A percentile compares a stretch with the other conserved stretches of the same genome.
These are phyloP conservation scores for Arachis hypogaea DNA, from an alignment of 306 rosid genomes.

Conservation along the genomic window DNA sequence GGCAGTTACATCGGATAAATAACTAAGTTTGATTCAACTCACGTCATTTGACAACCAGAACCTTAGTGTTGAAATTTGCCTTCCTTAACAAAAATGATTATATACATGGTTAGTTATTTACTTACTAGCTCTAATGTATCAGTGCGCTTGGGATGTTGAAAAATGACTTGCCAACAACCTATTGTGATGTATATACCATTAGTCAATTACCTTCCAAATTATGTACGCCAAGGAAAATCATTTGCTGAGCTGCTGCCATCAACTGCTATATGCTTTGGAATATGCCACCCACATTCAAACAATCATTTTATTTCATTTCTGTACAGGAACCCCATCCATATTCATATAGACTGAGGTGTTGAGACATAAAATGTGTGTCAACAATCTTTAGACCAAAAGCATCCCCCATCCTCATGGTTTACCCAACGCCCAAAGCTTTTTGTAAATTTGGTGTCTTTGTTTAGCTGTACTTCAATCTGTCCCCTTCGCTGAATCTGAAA, in stretches of 20 bases:
- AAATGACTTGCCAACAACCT: neutral
- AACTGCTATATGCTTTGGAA: constrained; percentile 10
- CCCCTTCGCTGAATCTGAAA: constrained; percentile 48
- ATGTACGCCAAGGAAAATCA: constrained; percentile 15
- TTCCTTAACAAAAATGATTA: neutral
- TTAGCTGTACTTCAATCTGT: constrained; percentile 38
- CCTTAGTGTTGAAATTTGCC: neutral
- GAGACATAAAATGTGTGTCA: constrained; percentile 4
- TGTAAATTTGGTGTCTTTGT: constrained; percentile 15
- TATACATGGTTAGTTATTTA: constrained; percentile 18
- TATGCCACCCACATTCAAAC: constrained; percentile 3
- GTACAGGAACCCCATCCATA: constrained; percentile 50
- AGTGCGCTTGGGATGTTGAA: constrained; percentile 1
- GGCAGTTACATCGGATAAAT: neutral
- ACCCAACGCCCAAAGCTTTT: constrained; percentile 47
- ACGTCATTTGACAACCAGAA: neutral
- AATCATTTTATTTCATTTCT: constrained; percentile 33
- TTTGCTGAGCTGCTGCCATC: constrained; percentile 28
- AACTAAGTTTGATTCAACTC: neutral
- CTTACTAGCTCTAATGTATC: constrained; percentile 19
- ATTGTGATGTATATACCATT: no score
- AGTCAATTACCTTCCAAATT: constrained; percentile 2
- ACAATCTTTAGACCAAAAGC: constrained; percentile 32
- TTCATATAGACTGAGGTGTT: constrained; percentile 41
- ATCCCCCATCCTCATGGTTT: constrained; percentile 32